A percentile compares a stretch with the other conserved stretches of the same genome.
phyloP scores from a whole-genome alignment of 2,329 filamentous ascomycete genomes.

The Hirsutella minnesotensis region DNA sequence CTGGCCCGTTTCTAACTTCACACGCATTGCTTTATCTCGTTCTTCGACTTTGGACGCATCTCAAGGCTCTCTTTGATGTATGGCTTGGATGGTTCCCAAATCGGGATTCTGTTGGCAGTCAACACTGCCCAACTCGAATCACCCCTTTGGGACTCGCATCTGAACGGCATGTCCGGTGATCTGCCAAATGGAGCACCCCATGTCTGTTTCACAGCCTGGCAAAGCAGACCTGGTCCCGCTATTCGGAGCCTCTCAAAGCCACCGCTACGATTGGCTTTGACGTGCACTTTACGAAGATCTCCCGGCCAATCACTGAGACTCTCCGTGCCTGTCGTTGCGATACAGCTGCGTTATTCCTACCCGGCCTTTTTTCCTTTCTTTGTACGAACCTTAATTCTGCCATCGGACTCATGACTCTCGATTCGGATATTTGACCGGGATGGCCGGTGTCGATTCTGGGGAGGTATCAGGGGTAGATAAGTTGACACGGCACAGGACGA shows the following conservation, averaged over 20 bases:
- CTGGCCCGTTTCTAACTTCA: slow-evolving; percentile 16
- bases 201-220: too few relatives aligned
- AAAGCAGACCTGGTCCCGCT: too few relatives aligned
- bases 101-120: slow-evolving; percentile 5
- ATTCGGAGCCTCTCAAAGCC: too few relatives aligned
- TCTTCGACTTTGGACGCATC: slow-evolving; percentile 31
- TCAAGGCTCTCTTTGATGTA: slow-evolving; percentile 21
- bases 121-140: slow-evolving; percentile 5
- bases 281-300: slow-evolving; percentile 1
- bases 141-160: slow-evolving; percentile 11
- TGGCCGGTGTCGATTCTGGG: slow-evolving; percentile 21
- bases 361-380: slow-evolving; percentile 16
- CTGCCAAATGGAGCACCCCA: slow-evolving; percentile 5
- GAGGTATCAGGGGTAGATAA: slow-evolving; percentile 15
- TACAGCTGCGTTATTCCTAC: slow-evolving; percentile 20
- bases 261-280: too few relatives aligned
- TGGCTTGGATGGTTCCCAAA: slow-evolving; percentile 25
- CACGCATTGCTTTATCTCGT: slow-evolving; percentile 28
- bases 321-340: slow-evolving; percentile 22
- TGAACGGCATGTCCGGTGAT: slow-evolving; percentile 30
- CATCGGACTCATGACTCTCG: slow-evolving; percentile 6
- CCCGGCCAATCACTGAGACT: not conserved
- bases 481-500: not conserved
- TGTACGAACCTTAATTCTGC: slow-evolving; percentile 14
- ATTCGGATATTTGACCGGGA: slow-evolving; percentile 4